Base-by-base conservation (phyloP, 495 filamentous ascomycete species). In the Talaromyces nanjingensis region DNA sequence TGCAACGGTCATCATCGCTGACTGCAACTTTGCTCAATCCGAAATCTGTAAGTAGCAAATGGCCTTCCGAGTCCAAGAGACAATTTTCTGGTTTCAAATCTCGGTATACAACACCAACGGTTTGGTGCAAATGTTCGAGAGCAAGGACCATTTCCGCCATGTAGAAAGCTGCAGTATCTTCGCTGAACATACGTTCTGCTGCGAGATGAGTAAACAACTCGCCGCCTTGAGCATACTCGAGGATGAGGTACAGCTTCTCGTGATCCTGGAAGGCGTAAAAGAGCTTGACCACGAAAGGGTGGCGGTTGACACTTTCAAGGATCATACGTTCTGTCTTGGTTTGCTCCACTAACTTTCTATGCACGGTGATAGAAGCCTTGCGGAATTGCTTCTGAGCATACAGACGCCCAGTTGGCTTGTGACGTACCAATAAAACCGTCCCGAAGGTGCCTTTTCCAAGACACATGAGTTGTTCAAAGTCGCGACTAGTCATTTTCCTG, bases 201-300 rank as follows among this genome's bases (percentile, higher is more conserved):
- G 85, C 90, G 11, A 98, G 83, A 67, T 97, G 92, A 16, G 86
- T 87, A 73, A 98, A 98, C 14, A 98, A 81, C 73, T 98, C 94
- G 37, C 94, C 94, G 47, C 94, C 94, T 73, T 96, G 88, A n/a
- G 94, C 94, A 72, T 98, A 98, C 74, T 98, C 93, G 47, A 98
- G 86, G 69, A 98, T 98, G 33, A 98, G 80, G 73, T 98, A 98
- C 11, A 98, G 86, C 77, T 96, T 98, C 79, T 96, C 91, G 66
- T 89, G 93, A 74, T 98, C 96, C 74, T 98, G 94, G 76, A 98
- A 98, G 25, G 94, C 94, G 71, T 98, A 98, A 78, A 88, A 98
- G 11, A 98, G 83, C 71, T 97, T 98, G 45, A 98, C 94, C 27
- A 98, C 91, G 69, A 97, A 98, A 0, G 94, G 93, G 70, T 98